These are phyloP conservation scores for Geosiphon pyriformis DNA, from an alignment of 192 early-diverging fungal species.

Conservation along the genomic window DNA sequence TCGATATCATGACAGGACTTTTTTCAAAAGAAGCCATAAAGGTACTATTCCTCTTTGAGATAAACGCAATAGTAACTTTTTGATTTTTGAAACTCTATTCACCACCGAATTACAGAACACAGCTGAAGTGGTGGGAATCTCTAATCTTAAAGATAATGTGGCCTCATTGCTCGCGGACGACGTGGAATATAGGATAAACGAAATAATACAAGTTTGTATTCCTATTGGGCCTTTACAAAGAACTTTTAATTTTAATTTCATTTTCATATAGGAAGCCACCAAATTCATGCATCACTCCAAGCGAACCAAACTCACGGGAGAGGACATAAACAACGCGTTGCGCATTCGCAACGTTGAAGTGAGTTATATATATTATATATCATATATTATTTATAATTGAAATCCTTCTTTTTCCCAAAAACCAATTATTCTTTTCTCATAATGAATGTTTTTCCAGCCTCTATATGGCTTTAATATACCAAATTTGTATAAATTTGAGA, in stretches of 20 bases:
- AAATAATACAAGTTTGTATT: constrained; percentile 69
- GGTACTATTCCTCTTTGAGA: constrained; percentile 25
- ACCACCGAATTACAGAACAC: constrained; percentile 53
- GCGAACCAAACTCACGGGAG: constrained; percentile 69
- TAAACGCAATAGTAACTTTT: constrained; percentile 9
- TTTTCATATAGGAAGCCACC: constrained; percentile 64
- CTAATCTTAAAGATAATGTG: constrained; percentile 82
- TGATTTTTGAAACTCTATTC: neutral
- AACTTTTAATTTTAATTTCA: neutral
- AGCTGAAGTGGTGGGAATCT: constrained; percentile 77
- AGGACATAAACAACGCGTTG: constrained; percentile 90
- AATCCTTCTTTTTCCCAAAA: neutral
- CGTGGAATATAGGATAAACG: constrained; percentile 92
- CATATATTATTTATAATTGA: constrained; percentile 5
- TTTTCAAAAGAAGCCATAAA: constrained; percentile 57
- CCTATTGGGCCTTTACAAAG: neutral
- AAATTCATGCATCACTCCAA: constrained; percentile 98
- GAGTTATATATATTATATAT: too few species aligned
- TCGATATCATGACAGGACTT: constrained; percentile 31
- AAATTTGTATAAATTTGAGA: constrained; percentile 66
- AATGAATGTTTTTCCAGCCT: constrained; percentile 46
- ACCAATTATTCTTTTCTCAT: neutral
- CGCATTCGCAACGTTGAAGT: constrained; percentile 88
- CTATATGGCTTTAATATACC: constrained; percentile 83
- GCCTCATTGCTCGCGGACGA: constrained; percentile 80